A percentile compares a stretch with the other conserved stretches of the same genome.
Evolutionary conservation across 2,329 filamentous ascomycete species (phyloP).

Genomic region (Nannizzia gypsea): DNA sequence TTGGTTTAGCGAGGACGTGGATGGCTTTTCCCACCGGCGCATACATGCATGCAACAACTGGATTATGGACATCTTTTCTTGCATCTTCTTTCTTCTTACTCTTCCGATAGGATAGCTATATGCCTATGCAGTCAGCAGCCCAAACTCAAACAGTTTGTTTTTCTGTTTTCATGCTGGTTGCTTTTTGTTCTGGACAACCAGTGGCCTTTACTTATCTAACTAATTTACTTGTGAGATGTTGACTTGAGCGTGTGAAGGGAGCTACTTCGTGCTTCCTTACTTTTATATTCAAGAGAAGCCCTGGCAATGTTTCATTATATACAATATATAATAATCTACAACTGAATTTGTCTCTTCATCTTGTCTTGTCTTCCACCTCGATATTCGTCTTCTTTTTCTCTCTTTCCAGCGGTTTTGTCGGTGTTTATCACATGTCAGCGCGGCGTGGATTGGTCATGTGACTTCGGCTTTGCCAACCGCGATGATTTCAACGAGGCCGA

Average conservation of each 20-base stretch:
- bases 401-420: neutral
- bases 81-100: neutral
- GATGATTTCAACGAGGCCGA: neutral
- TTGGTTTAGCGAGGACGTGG: conserved; percentile 3
- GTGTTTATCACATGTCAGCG: conserved; percentile 6
- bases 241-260: too few species aligned
- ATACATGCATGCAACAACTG: conserved; percentile 2
- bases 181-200: neutral
- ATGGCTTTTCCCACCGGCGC: neutral
- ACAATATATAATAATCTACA: neutral
- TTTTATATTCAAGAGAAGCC: neutral
- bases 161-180: neutral
- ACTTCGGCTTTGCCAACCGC: neutral
- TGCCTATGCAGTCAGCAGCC: neutral
- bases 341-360: neutral
- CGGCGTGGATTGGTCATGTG: conserved; percentile 2
- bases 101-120: neutral
- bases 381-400: neutral
- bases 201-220: too few species aligned
- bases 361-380: neutral
- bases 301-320: neutral
- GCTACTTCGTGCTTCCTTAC: too few species aligned
- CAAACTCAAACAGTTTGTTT: conserved; percentile 1
- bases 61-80: neutral
- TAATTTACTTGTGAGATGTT: too few species aligned